These are phyloP conservation scores for Ceratobasidium sp. DNA, from an alignment of 1,284 basidiomycete species.

Conservation along the genomic window DNA sequence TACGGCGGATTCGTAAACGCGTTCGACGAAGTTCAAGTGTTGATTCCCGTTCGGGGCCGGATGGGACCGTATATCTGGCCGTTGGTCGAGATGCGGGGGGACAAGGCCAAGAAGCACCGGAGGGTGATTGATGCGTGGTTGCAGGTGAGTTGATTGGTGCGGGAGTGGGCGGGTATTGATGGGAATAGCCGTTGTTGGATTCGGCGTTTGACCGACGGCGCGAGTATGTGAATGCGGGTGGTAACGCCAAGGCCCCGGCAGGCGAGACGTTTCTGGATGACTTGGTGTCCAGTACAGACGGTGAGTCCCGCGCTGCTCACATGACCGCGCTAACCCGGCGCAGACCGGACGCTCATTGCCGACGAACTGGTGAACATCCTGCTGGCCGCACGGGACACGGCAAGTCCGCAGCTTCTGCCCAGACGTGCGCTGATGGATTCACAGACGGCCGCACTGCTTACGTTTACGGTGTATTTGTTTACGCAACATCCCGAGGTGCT, in stretches of 20 bases:
- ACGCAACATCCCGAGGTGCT: constrained; percentile 46
- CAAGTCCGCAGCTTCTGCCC: constrained; percentile 36
- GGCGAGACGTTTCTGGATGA: constrained; percentile 44
- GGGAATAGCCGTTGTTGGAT: constrained; percentile 5
- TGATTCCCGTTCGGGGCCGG: constrained; percentile 4
- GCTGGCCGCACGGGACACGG: constrained; percentile 49
- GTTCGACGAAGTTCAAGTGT: constrained; percentile 37
- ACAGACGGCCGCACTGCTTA: constrained; percentile 10
- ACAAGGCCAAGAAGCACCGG: background rate
- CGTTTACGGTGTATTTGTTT: constrained; percentile 44
- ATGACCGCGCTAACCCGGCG: background rate
- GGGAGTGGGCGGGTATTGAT: background rate
- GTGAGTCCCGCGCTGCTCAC: constrained; percentile 41
- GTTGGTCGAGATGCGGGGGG: background rate
- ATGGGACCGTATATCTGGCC: constrained; percentile 21
- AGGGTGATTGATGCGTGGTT: background rate
- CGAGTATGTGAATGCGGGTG: background rate
- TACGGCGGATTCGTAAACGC: constrained; percentile 38
- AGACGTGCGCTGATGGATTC: background rate
- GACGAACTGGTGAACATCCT: constrained; percentile 50
- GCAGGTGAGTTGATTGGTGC: background rate
- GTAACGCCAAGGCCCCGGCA: constrained; percentile 9
- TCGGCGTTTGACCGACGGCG: constrained; percentile 21
- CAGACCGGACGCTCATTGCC: constrained; percentile 46
- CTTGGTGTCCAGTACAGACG: constrained; percentile 44